phyloP scores from a whole-genome alignment of 179 eudicot species.

The Vitellaria paradoxa region DNA sequence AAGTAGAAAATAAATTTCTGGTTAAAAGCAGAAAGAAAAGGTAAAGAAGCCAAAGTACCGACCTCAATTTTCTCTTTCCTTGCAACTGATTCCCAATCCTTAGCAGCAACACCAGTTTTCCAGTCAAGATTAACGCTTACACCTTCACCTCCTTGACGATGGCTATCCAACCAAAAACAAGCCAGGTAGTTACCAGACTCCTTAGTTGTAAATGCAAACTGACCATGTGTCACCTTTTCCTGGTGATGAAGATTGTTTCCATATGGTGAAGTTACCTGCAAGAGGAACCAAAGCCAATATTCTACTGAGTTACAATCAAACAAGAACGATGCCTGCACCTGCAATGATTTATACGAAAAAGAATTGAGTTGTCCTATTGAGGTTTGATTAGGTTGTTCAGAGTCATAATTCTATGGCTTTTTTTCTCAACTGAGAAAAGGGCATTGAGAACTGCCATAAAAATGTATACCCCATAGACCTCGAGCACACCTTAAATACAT shows the following conservation, averaged over 20 bases:
- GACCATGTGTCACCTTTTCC: constrained; percentile 79
- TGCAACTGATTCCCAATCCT: constrained; percentile 92
- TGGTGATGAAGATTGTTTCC: constrained; percentile 61
- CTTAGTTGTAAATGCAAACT: constrained; percentile 77
- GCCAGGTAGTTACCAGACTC: constrained; percentile 81
- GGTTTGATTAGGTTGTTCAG: neutral
- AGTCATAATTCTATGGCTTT: neutral
- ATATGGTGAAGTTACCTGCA: constrained; percentile 83
- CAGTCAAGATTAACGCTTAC: constrained; percentile 78
- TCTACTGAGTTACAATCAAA: neutral
- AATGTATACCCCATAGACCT: neutral
- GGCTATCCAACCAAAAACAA: constrained; percentile 72
- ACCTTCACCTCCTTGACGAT: constrained; percentile 38
- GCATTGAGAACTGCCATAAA: neutral
- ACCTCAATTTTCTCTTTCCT: constrained; percentile 85
- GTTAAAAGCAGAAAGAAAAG: constrained; percentile 1
- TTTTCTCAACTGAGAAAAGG: neutral
- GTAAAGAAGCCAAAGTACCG: neutral
- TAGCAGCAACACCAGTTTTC: constrained; percentile 83
- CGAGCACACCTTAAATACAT: neutral
- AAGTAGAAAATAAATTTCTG: neutral
- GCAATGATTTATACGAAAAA: neutral
- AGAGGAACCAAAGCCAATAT: neutral
- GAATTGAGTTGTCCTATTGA: neutral
- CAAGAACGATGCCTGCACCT: neutral